Conservation (phyloP, 2,329 filamentous ascomycete species). For the Fusarium austroafricanum region DNA sequence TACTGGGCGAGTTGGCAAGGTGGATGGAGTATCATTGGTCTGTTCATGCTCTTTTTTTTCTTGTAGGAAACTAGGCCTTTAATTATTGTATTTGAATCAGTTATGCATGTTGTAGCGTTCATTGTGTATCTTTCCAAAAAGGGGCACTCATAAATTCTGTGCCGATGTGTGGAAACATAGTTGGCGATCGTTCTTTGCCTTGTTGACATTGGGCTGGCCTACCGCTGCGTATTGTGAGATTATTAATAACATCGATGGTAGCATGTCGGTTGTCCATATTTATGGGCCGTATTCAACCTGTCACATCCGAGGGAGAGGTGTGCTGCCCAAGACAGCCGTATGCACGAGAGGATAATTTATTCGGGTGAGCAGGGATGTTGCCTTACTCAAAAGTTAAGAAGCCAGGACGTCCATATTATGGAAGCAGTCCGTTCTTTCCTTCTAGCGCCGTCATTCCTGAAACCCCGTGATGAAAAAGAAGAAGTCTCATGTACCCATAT, state of each 20-base stretch:
- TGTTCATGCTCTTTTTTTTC: no score
- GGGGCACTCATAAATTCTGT: neutral
- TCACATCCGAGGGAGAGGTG: neutral
- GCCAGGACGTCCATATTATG: slow-evolving; percentile 19
- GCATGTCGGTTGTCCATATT: neutral
- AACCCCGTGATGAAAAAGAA: slow-evolving; percentile 32
- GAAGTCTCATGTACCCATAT: slow-evolving; percentile 43
- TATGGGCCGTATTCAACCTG: neutral
- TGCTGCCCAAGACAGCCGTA: neutral
- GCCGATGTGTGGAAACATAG: neutral
- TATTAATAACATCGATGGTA: neutral
- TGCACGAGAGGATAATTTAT: slow-evolving; percentile 25
- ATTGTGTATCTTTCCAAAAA: no score
- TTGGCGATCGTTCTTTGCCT: neutral
- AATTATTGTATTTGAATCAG: no score
- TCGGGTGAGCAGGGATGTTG: slow-evolving; percentile 12
- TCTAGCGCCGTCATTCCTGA: slow-evolving; percentile 30
- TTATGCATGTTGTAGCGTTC: no score
- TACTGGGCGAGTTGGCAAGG: no score
- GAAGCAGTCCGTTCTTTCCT: slow-evolving; percentile 21
- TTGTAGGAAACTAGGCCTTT: no score
- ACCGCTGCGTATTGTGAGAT: neutral
- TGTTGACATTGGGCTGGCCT: no score
- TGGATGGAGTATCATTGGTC: no score
- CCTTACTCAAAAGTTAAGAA: slow-evolving; percentile 20